A percentile compares a stretch with the other conserved stretches of the same genome.
These are phyloP conservation scores for Asterochloris erici DNA, from an alignment of 139 green algal genomes.

Conservation along the genomic window DNA sequence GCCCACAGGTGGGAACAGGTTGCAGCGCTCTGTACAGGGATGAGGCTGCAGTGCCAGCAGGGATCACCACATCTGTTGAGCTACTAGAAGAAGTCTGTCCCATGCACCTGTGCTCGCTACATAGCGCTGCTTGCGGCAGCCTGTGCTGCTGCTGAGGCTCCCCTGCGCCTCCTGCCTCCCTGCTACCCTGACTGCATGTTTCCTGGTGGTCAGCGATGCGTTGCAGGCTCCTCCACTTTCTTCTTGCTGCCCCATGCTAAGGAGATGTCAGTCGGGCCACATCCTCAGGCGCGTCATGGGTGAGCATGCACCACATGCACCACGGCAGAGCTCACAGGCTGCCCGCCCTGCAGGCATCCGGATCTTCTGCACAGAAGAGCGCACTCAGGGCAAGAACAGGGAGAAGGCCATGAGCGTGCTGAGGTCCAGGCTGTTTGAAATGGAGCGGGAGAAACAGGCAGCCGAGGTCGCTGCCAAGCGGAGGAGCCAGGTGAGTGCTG, in stretches of 20 bases:
- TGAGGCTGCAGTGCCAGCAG: too few species aligned
- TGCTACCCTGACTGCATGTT: too few species aligned
- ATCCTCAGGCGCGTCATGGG: neutral
- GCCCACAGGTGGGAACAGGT: constrained; percentile 56
- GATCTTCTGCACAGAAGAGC: constrained; percentile 89
- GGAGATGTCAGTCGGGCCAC: neutral
- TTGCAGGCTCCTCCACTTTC: too few species aligned
- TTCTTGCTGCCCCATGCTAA: too few species aligned
- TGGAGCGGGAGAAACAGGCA: constrained; percentile 88
- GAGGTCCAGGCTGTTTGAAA: constrained; percentile 86
- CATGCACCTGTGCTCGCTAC: too few species aligned
- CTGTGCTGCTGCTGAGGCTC: too few species aligned
- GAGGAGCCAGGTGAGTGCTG: constrained; percentile 52
- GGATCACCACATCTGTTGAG: too few species aligned
- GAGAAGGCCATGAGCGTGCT: constrained; percentile 90
- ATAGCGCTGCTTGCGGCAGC: too few species aligned
- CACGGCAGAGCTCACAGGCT: neutral
- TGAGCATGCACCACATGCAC: neutral
- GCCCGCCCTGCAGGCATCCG: constrained; percentile 56
- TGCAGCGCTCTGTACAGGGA: too few species aligned
- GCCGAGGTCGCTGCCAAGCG: constrained; percentile 64
- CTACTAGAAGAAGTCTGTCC: too few species aligned
- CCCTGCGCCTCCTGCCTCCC: too few species aligned
- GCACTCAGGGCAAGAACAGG: constrained; percentile 91
- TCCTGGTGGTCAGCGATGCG: too few species aligned